Evolutionary conservation across 495 filamentous ascomycete genomes (phyloP), one percentile per base, ranked within the genome.

Genomic region (Staphylotrichum longicolle): DNA sequence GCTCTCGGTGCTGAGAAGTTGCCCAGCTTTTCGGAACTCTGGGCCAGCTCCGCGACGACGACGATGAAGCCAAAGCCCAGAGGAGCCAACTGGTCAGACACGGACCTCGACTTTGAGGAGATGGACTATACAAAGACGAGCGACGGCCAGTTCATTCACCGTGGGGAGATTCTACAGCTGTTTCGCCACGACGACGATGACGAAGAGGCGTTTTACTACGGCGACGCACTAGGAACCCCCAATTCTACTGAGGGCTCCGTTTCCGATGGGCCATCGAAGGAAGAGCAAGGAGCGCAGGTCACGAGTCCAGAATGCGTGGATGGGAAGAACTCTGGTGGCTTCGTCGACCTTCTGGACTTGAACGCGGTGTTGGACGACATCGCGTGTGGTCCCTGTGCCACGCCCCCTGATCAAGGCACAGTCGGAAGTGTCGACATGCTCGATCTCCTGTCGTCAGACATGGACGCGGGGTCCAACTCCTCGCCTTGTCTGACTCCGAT

Each of bases 1-100:
- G 93, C 89, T 3, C 44, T 32, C 5, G 56, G 62, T 2, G 45
- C 49, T 20, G 60, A 64, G 58, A 46, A 58, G 49, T 11, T 44
- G 12, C 7, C 56, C 11, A 57, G 33, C 10, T 27, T 61, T 33
- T n/a, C 11, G 7, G 59, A 49, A 10, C 27, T 57, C 20, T 33
- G 61, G 37, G 27, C 33, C 41, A 8, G 5, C 14, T 39, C 37
- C 30, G n/a, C 20, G 20, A 27, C 20, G 20, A 27, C 53, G 34
- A 37, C 33, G 11, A 30, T 4, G 9, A 58, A 41, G 32, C 45
- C 45, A 4, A 33, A 41, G 20, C 6, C 34, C 35, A 32, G 41
- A 14, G 46, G 12, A 8, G 20, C 14, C 9, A 4, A 12, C 11
- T 45, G n/a, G 44, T 9, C 3, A 11, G 44, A 42, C 9, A 39